These are phyloP conservation scores for Tolypocladium sp. DNA, from an alignment of 2,329 filamentous ascomycete species.

Conservation along the genomic window DNA sequence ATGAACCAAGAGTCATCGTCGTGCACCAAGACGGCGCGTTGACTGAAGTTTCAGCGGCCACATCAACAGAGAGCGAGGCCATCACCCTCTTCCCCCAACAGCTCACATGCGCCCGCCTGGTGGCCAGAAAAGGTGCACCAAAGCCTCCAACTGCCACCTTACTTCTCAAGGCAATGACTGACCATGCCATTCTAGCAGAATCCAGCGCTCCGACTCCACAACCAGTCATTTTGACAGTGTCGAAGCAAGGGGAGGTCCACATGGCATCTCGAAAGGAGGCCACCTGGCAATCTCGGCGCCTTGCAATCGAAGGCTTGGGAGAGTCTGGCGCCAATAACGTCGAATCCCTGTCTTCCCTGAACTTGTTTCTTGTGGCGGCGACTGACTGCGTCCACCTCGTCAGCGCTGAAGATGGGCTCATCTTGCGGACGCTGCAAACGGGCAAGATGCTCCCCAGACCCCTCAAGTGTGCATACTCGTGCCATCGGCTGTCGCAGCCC, in stretches of 20 bases:
- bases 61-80: conserved; percentile 28
- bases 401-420: conserved; percentile 29
- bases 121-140: conserved; percentile 34
- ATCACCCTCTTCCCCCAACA: conserved; percentile 42
- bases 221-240: conserved; percentile 31
- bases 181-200: neutral
- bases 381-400: conserved; percentile 49
- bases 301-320: conserved; percentile 32
- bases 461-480: conserved; percentile 49
- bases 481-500: conserved; percentile 31
- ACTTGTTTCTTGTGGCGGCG: conserved; percentile 52
- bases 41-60: conserved; percentile 38
- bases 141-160: neutral
- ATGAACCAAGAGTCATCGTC: conserved; percentile 43
- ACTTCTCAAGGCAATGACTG: neutral
- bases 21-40: conserved; percentile 57
- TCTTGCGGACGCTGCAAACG: conserved; percentile 54
- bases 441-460: conserved; percentile 49
- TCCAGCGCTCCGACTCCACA: conserved; percentile 5
- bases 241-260: conserved; percentile 40
- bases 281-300: conserved; percentile 40
- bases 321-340: conserved; percentile 43
- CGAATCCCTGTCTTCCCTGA: conserved; percentile 47
- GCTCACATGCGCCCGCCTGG: conserved; percentile 38
- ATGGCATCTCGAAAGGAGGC: conserved; percentile 30